Evolutionary conservation across 1,139 yeast species (phyloP), one percentile per base, ranked within the genome.

Genomic region (Kodamaea fungicola): DNA sequence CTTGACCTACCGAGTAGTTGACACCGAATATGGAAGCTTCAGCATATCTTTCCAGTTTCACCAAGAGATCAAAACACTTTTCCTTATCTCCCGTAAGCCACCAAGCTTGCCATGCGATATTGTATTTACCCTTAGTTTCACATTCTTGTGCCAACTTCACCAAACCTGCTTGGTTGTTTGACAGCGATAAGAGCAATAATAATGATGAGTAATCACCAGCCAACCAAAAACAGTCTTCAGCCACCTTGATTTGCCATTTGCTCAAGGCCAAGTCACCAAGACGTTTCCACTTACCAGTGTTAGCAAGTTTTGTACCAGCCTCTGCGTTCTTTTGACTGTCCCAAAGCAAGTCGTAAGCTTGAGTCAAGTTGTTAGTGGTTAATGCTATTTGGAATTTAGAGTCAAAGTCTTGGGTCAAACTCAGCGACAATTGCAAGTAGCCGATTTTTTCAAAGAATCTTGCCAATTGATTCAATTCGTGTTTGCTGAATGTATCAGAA

Each of bases 361-460:
- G 75, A 4, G 66, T 57, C 45, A 92, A 76, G 54, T 86, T 76
- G 42, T 79, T 78, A 19, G 88, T 78, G 13, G 95, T 87, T 47
- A 89, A 74, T 8, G 68, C 58, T 12, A 66, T 64, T 52, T 86
- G 96, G 57, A 89, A 89, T 58, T 79, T 83, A 53, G 92, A 95
- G 54, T 89, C 96, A 37, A 75, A 65, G 59, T 89, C 97, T 49
- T 83, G 86, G 6, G 96, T 81, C 42, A 90, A 76, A 37, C 83
- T 74, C 44, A 83, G 73, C 2, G 98, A 96, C 53, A 89, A 83
- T 42, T 89, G 83, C 47, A 79, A 73, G 57, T 78, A 83, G 12
- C 95, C 97, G 62, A 90, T 95, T 47, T 92, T 87, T 65, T 94
- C 97, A 53, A 92, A 76, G 65, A 92, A 94, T 59, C 97, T 79